Evolutionary conservation across 441 rosid species (phyloP).

Genomic region (Kokia cookei): DNA sequence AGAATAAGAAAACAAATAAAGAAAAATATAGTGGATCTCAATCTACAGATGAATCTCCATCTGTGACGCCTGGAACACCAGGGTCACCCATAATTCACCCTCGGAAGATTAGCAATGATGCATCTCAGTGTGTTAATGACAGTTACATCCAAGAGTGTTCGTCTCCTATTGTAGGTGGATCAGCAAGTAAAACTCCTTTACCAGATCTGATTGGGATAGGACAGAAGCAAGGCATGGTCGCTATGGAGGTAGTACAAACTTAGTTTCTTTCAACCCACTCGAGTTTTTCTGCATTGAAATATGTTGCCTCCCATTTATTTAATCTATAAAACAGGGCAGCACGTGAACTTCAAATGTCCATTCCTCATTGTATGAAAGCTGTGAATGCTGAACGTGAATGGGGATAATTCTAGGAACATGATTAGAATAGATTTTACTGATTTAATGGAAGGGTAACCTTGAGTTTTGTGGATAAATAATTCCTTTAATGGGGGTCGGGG

Average conservation of each 20-base stretch:
- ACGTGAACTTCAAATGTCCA: neutral
- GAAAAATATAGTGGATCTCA: slow-evolving; percentile 45
- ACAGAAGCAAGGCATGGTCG: slow-evolving; percentile 29
- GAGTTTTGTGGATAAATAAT: neutral
- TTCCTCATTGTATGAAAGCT: neutral
- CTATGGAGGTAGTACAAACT: slow-evolving; percentile 51
- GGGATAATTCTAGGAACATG: neutral
- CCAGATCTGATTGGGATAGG: slow-evolving; percentile 19
- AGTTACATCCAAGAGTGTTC: slow-evolving; percentile 28
- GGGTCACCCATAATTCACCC: slow-evolving; percentile 22
- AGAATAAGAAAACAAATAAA: slow-evolving; percentile 57
- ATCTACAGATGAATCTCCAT: slow-evolving; percentile 31
- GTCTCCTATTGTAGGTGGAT: slow-evolving; percentile 28
- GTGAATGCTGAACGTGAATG: neutral
- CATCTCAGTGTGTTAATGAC: slow-evolving; percentile 28
- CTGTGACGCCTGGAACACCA: slow-evolving; percentile 27
- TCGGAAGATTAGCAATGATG: slow-evolving; percentile 17
- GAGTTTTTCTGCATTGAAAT: neutral
- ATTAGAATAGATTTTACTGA: neutral
- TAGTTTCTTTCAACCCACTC: neutral
- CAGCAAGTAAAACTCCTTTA: slow-evolving; percentile 17
- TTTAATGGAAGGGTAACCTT: neutral
- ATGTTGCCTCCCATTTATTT: neutral
- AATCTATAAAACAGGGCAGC: neutral
- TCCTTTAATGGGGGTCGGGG: neutral